Evolutionary conservation across 129 eudicot genomes (phyloP).

Genomic region (Flaveria linearis): DNA sequence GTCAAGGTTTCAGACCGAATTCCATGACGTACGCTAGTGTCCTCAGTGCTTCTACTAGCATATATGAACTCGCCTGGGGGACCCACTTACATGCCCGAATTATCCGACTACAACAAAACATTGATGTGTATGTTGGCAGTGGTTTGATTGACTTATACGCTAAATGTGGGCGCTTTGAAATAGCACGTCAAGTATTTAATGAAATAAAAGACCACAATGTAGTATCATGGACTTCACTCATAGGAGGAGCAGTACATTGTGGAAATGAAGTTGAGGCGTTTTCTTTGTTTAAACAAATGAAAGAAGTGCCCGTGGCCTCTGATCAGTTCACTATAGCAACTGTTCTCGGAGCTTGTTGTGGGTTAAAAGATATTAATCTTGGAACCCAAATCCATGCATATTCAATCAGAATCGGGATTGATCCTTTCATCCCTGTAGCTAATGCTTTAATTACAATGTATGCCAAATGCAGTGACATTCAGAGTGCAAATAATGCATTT

Average conservation of each 20-base stretch:
- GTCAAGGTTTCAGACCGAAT: slow-evolving; percentile 48
- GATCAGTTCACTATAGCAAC: slow-evolving; percentile 55
- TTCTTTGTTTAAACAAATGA: slow-evolving; percentile 48
- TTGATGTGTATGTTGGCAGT: slow-evolving; percentile 50
- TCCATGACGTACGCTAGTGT: slow-evolving; percentile 57
- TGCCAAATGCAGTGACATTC: slow-evolving; percentile 46
- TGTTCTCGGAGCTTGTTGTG: slow-evolving; percentile 47
- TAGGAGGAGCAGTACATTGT: slow-evolving; percentile 45
- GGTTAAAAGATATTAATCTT: slow-evolving; percentile 32
- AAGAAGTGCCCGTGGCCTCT: slow-evolving; percentile 34
- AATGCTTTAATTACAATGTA: slow-evolving; percentile 61
- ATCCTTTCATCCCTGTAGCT: slow-evolving; percentile 42
- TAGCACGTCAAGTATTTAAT: slow-evolving; percentile 42
- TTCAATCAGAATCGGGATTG: slow-evolving; percentile 38
- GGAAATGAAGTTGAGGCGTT: slow-evolving; percentile 49
- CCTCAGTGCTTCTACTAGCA: slow-evolving; percentile 47
- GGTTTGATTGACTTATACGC: slow-evolving; percentile 59
- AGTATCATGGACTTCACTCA: slow-evolving; percentile 56
- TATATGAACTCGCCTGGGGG: slow-evolving; percentile 42
- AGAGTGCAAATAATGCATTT: slow-evolving; percentile 42
- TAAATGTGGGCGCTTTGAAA: slow-evolving; percentile 45
- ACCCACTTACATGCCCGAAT: slow-evolving; percentile 51
- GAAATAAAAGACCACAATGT: slow-evolving; percentile 40
- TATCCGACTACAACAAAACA: slow-evolving; percentile 37
- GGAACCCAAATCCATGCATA: slow-evolving; percentile 56